A percentile compares a stretch with the other conserved stretches of the same genome.
Evolutionary conservation across 768 basidiomycete species (phyloP).

Genomic region (Saitozyma sp.): DNA sequence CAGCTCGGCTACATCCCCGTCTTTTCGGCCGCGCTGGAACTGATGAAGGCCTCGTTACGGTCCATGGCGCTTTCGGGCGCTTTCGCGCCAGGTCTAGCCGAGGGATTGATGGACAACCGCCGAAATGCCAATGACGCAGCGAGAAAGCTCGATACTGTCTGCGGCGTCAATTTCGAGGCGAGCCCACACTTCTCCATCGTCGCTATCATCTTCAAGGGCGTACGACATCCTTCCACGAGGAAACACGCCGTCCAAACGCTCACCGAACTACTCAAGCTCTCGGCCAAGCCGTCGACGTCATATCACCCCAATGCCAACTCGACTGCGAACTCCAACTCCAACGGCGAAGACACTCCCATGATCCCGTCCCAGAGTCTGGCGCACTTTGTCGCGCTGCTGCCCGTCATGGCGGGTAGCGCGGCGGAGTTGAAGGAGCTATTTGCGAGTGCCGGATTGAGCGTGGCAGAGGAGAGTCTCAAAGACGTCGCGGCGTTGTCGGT

Average conservation of each 20-base stretch:
- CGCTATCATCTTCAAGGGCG: slow-evolving; percentile 80
- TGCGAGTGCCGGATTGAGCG: slow-evolving; percentile 60
- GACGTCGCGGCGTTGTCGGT: slow-evolving; percentile 16
- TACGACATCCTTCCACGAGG: slow-evolving; percentile 67
- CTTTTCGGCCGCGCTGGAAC: slow-evolving; percentile 66
- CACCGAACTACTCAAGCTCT: slow-evolving; percentile 59
- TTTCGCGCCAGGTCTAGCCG: slow-evolving; percentile 31
- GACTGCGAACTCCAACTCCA: too few relatives aligned
- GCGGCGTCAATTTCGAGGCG: slow-evolving; percentile 72
- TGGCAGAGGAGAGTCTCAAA: slow-evolving; percentile 49
- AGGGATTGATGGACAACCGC: slow-evolving; percentile 58
- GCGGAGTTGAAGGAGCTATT: slow-evolving; percentile 64
- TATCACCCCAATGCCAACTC: too few relatives aligned
- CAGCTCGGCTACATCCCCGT: slow-evolving; percentile 69
- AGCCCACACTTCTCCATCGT: slow-evolving; percentile 81
- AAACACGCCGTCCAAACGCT: slow-evolving; percentile 55
- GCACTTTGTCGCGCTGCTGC: slow-evolving; percentile 40
- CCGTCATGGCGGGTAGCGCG: slow-evolving; percentile 27
- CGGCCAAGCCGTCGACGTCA: not conserved
- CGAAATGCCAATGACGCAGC: slow-evolving; percentile 66
- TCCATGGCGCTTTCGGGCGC: slow-evolving; percentile 63
- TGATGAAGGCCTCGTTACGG: slow-evolving; percentile 67
- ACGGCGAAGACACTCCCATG: slow-evolving; percentile 15
- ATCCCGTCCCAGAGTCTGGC: slow-evolving; percentile 21
- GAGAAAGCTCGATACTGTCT: slow-evolving; percentile 68